Base-by-base conservation (phyloP, 2,329 filamentous ascomycete genomes). In the Dactylellina parvicollis region DNA sequence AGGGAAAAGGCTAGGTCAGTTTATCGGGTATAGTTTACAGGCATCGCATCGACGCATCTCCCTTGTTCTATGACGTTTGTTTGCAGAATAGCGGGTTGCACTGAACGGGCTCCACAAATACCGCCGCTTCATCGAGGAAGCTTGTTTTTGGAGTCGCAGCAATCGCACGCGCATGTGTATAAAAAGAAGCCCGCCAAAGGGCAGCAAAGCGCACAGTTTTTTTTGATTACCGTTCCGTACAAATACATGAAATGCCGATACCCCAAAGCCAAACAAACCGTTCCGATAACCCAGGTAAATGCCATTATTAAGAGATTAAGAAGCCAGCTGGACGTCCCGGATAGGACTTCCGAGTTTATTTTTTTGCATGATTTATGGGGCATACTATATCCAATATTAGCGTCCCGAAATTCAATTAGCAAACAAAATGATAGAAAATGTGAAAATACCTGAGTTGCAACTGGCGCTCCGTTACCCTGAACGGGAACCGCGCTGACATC, bases 181-280 rank as follows among this genome's bases (percentile, higher is more conserved):
- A 34, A 50, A 38, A 28, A 54, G 26, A 54, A 54, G 20, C 9
- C 9, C 40, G 40, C 40, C 46, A 64, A 54, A 54, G 34, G n/a
- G 24, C 44, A 49, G 24, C 32, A 66, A 65, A 16, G 18, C 50
- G 61, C 61, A 54, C 49, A 66, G 28, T 49, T 56, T 66, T 56
- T n/a, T n/a, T n/a, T n/a, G n/a, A 49, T 54, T 36, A 57, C 61
- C 61, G 50, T 66, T 57, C 62, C 62, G 62, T 67, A 67, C 62
- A 67, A 67, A 67, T 67, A 67, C 62, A 67, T 26, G 50, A 56
- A 28, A 50, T 57, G 38, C 60, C 38, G 44, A 38, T 44, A 12
- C 42, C 52, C 42, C 20, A 49, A 56, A 67, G 40, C 34, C 20
- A 49, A 47, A 36, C 28, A 64, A 59, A 67, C 52, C 34, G 55